Evolutionary conservation across 257 asterid genomes (phyloP).

Genomic region (Solanum ahanhuiri): DNA sequence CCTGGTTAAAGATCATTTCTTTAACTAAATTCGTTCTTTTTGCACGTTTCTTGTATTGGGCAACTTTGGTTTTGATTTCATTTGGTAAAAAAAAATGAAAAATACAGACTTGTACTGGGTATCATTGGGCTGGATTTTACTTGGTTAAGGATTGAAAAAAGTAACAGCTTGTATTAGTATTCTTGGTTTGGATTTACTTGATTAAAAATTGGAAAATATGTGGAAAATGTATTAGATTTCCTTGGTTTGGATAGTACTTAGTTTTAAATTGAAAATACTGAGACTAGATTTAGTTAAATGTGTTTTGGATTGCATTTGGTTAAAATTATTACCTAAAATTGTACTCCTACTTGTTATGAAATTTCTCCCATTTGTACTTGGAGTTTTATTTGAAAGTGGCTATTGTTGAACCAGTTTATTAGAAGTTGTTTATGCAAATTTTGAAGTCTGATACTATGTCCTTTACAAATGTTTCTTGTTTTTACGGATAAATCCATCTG

Average conservation of each 20-base stretch:
- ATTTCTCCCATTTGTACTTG: neutral
- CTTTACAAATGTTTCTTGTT: neutral
- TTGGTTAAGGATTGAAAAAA: neutral
- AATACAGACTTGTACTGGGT: neutral
- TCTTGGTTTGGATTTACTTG: neutral
- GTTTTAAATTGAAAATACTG: neutral
- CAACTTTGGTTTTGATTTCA: neutral
- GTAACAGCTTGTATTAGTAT: neutral
- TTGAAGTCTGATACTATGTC: neutral
- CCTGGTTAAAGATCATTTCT: neutral
- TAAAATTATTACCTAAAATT: neutral
- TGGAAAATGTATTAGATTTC: neutral
- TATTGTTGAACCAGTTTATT: neutral
- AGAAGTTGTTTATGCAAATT: neutral
- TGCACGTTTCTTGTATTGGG: neutral
- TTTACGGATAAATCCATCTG: neutral
- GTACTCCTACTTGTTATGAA: neutral
- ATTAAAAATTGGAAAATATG: neutral
- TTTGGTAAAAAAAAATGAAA: neutral
- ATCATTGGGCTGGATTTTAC: neutral
- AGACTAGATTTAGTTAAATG: neutral
- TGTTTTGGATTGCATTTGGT: neutral
- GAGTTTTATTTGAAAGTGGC: neutral
- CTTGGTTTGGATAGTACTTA: neutral
- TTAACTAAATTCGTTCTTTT: neutral